Percentiles rank a stretch among this genome's conserved stretches.
These are phyloP conservation scores for Vitis riparia DNA, from an alignment of 164 flowering plant genomes.

Conservation along the genomic window DNA sequence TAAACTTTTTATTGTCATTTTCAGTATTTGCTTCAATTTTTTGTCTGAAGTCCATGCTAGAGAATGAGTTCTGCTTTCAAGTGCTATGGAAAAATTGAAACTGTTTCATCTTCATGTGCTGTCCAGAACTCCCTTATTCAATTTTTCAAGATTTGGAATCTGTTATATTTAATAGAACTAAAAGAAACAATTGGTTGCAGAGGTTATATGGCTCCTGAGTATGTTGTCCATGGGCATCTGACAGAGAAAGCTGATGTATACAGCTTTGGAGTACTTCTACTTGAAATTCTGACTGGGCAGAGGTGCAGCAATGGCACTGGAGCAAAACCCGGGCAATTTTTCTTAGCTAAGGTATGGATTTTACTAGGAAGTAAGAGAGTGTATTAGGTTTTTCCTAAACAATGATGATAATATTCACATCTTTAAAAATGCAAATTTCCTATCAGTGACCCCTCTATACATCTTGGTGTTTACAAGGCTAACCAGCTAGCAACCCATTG, in stretches of 20 bases:
- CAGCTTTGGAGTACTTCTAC: constrained; percentile 14
- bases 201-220: constrained; percentile 18
- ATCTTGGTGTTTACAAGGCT: not conserved
- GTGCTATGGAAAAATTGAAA: not conserved
- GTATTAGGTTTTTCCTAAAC: not conserved
- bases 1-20: not conserved
- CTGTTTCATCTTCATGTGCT: not conserved
- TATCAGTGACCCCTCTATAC: too few relatives aligned
- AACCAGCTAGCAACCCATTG: not conserved
- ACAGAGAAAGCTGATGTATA: constrained; percentile 10
- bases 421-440: not conserved
- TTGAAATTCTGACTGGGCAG: constrained; percentile 17
- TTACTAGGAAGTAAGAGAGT: not conserved
- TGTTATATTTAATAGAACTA: not conserved
- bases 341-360: constrained; percentile 9
- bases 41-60: not conserved
- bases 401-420: not conserved
- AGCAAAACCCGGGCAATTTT: constrained; percentile 4
- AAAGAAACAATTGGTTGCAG: constrained; percentile 18
- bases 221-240: constrained; percentile 5
- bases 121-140: not conserved
- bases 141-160: not conserved
- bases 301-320: constrained; percentile 12
- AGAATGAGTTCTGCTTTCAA: not conserved
- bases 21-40: not conserved